A percentile compares a stretch with the other conserved stretches of the same genome.
Conservation (phyloP, 2,329 filamentous ascomycete genomes). For the Epichloe brachyelytri region DNA sequence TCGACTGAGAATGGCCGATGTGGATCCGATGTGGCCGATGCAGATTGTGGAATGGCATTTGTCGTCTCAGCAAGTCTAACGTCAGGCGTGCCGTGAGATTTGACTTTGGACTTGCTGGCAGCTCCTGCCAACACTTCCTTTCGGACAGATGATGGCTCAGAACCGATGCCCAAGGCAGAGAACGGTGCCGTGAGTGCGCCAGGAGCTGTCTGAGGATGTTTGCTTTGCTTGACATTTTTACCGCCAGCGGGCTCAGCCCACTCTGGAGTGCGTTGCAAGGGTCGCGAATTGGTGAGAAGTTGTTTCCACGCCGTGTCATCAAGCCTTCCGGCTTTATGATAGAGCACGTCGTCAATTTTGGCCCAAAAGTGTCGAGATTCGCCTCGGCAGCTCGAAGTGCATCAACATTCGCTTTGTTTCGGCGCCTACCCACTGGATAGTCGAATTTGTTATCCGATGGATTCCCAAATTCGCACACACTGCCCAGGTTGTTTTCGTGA, state of each 20-base stretch:
- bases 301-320: slow-evolving; percentile 4
- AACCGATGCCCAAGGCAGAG: slow-evolving; percentile 12
- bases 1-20: slow-evolving; percentile 14
- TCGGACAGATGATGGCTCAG: not conserved
- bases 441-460: slow-evolving; percentile 27
- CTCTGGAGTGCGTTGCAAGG: slow-evolving; percentile 32
- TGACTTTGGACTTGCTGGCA: slow-evolving; percentile 11
- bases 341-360: not conserved
- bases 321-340: not conserved
- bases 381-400: slow-evolving; percentile 32
- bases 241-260: slow-evolving; percentile 27
- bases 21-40: not conserved
- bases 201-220: not conserved
- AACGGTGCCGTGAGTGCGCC: slow-evolving; percentile 11
- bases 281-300: slow-evolving; percentile 21
- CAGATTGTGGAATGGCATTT: not conserved
- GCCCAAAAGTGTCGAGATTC: slow-evolving; percentile 5
- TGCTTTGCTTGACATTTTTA: not conserved
- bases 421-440: slow-evolving; percentile 30
- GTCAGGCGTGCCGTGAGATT: slow-evolving; percentile 6
- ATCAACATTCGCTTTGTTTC: slow-evolving; percentile 30
- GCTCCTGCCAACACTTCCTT: not conserved
- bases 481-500: slow-evolving; percentile 7
- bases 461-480: slow-evolving; percentile 14
- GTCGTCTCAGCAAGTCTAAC: not conserved